phyloP scores from a whole-genome alignment of 306 rosid species.

The Rubus idaeus region DNA sequence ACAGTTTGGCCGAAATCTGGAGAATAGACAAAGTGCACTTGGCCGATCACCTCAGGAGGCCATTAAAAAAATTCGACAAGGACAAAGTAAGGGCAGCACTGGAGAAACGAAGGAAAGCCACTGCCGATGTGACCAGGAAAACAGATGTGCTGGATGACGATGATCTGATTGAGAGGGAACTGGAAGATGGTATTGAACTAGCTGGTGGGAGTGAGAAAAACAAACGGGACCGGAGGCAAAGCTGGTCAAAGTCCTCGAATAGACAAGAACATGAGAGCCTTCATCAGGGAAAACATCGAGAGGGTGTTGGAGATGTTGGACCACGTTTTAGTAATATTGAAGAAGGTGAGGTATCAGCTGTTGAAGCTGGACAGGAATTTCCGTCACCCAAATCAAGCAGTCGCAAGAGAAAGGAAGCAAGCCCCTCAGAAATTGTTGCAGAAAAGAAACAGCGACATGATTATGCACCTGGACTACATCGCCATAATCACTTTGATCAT shows the following conservation, averaged over 20 bases:
- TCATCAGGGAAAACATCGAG: conserved; percentile 58
- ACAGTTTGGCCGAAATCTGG: conserved; percentile 51
- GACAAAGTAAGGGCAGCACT: conserved; percentile 91
- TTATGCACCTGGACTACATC: conserved; percentile 44
- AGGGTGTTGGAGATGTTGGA: conserved; percentile 51
- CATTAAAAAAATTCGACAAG: conserved; percentile 74
- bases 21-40: conserved; percentile 47
- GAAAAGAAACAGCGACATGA: conserved; percentile 66
- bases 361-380: conserved; percentile 38
- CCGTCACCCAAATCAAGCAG: conserved; percentile 63
- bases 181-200: conserved; percentile 92
- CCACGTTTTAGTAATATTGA: conserved; percentile 62
- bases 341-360: conserved; percentile 76
- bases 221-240: conserved; percentile 72
- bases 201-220: conserved; percentile 71
- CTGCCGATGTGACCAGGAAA: conserved; percentile 63
- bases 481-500: conserved; percentile 44
- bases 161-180: conserved; percentile 92
- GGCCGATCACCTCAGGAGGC: conserved; percentile 76
- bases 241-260: conserved; percentile 69
- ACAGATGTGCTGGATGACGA: conserved; percentile 86
- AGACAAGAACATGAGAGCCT: conserved; percentile 52
- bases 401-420: conserved; percentile 78
- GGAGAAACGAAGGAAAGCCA: conserved; percentile 86
- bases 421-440: conserved; percentile 47